Evolutionary conservation across 768 basidiomycete genomes (phyloP).

Genomic region (Pleurotus platypus): DNA sequence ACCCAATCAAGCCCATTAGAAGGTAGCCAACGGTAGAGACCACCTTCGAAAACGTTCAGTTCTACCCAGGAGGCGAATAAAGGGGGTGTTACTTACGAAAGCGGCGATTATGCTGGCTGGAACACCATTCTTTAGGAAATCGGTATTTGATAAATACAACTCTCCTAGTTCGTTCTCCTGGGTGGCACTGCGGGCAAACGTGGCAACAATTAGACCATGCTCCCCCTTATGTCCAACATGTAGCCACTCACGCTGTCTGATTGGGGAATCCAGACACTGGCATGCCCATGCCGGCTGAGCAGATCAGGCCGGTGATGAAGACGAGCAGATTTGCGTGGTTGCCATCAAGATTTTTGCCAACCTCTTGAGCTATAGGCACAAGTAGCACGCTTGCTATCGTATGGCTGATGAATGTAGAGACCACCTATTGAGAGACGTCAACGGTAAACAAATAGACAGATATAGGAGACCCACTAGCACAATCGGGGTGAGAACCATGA

Average conservation of each 20-base stretch:
- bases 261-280: slow-evolving; percentile 99
- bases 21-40: slow-evolving; percentile 83
- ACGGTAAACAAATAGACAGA: slow-evolving; percentile 7
- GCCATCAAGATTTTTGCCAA: slow-evolving; percentile 73
- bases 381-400: slow-evolving; percentile 95
- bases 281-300: slow-evolving; percentile 97
- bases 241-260: slow-evolving; percentile 79
- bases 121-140: slow-evolving; percentile 92
- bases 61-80: not conserved
- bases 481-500: slow-evolving; percentile 63
- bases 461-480: slow-evolving; percentile 54
- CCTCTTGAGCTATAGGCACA: slow-evolving; percentile 93
- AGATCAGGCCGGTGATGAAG: slow-evolving; percentile 90
- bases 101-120: slow-evolving; percentile 92
- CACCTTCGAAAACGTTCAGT: slow-evolving; percentile 41
- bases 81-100: slow-evolving; percentile 43
- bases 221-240: not conserved
- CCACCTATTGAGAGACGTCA: slow-evolving; percentile 50
- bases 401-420: slow-evolving; percentile 96
- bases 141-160: slow-evolving; percentile 77
- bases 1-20: slow-evolving; percentile 73
- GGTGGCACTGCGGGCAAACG: slow-evolving; percentile 56
- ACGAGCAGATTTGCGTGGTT: slow-evolving; percentile 80
- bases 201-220: slow-evolving; percentile 1
- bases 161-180: slow-evolving; percentile 95